Percentiles rank a stretch among this genome's conserved stretches.
phyloP scores from a whole-genome alignment of 176 grass and related monocot species.

The Carex cristatella region DNA sequence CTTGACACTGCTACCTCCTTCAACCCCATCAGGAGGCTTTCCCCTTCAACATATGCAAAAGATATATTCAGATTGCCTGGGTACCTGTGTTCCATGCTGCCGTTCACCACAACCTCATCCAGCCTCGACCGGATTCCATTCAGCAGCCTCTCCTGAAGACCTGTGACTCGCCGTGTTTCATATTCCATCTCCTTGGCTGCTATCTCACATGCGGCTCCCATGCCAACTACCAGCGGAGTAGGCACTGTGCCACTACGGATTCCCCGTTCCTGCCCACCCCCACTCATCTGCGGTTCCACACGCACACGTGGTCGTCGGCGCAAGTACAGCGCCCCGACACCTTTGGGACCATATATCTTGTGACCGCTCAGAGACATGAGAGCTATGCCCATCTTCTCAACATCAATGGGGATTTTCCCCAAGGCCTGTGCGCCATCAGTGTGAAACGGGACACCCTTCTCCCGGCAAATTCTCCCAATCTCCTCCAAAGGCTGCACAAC shows the following conservation, averaged over 20 bases:
- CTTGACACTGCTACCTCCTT: slow-evolving; percentile 97
- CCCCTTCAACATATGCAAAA: slow-evolving; percentile 85
- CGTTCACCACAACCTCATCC: slow-evolving; percentile 73
- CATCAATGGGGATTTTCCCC: slow-evolving; percentile 73
- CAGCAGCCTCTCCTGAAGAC: slow-evolving; percentile 51
- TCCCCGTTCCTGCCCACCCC: slow-evolving; percentile 81
- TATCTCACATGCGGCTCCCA: slow-evolving; percentile 77
- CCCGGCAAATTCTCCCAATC: slow-evolving; percentile 73
- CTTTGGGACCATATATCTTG: slow-evolving; percentile 96
- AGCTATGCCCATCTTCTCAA: slow-evolving; percentile 68
- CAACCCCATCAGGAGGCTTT: slow-evolving; percentile 91
- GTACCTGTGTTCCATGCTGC: slow-evolving; percentile 86
- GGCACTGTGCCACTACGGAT: slow-evolving; percentile 91
- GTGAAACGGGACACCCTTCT: slow-evolving; percentile 78
- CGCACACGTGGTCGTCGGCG: slow-evolving; percentile 81
- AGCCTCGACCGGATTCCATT: slow-evolving; percentile 59
- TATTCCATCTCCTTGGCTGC: slow-evolving; percentile 83
- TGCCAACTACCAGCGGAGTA: slow-evolving; percentile 71
- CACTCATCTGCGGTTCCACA: slow-evolving; percentile 89
- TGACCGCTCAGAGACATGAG: slow-evolving; percentile 87
- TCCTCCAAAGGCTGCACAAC: slow-evolving; percentile 82
- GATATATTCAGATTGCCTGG: slow-evolving; percentile 84
- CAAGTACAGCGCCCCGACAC: slow-evolving; percentile 78
- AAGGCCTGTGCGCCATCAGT: slow-evolving; percentile 80
- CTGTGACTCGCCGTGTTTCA: slow-evolving; percentile 29